A percentile compares a stretch with the other conserved stretches of the same genome.
phyloP scores from a whole-genome alignment of 139 green algal genomes.

The Micractinium conductrix region DNA sequence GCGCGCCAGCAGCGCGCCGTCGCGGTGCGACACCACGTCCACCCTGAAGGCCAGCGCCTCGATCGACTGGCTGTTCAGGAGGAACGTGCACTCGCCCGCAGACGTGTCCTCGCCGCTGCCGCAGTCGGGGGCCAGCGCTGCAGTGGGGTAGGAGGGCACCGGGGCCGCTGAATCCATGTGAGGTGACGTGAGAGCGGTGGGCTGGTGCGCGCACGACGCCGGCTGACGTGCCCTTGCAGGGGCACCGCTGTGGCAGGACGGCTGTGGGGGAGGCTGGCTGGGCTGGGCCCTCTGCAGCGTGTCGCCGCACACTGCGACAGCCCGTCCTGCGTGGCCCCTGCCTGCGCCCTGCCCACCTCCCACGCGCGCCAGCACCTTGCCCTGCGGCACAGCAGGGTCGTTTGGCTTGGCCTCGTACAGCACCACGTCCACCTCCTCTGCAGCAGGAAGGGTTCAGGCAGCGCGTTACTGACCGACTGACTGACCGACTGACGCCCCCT shows the following conservation, averaged over 20 bases:
- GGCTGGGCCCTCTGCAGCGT: no score
- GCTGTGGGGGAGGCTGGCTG: neutral
- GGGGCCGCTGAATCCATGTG: neutral
- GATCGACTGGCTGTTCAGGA: constrained; percentile 57
- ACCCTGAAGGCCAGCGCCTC: constrained; percentile 51
- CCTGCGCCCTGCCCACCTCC: neutral
- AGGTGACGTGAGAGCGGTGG: no score
- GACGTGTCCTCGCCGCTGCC: neutral
- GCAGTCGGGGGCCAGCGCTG: neutral
- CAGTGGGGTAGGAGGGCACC: neutral
- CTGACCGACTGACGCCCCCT: no score
- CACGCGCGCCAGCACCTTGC: constrained; percentile 51
- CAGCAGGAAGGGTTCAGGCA: neutral
- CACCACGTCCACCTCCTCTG: constrained; percentile 40
- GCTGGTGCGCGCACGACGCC: neutral
- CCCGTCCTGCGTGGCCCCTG: no score
- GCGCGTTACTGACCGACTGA: no score
- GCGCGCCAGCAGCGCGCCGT: constrained; percentile 45
- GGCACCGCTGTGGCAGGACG: neutral
- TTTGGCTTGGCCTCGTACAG: constrained; percentile 50
- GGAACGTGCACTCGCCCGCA: constrained; percentile 42
- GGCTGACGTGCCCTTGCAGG: neutral
- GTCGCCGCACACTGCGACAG: no score
- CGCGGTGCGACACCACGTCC: constrained; percentile 32
- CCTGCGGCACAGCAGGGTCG: constrained; percentile 50